phyloP scores from a whole-genome alignment of 768 basidiomycete species.

The Leccinum arenicola region DNA sequence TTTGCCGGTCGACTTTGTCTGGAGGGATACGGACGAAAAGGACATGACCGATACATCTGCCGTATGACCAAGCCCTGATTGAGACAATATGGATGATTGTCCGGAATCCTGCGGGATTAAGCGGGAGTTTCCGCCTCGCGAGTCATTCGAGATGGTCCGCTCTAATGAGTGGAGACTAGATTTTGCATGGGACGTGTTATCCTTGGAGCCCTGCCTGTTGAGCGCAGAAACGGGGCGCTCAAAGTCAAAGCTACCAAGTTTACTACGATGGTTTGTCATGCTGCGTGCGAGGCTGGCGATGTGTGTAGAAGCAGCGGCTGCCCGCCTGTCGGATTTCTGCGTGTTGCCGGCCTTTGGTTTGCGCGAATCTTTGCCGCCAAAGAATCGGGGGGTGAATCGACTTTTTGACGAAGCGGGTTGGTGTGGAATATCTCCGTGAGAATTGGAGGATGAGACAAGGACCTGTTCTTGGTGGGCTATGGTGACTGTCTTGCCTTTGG shows the following conservation, averaged over 20 bases:
- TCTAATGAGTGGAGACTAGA: conserved; percentile 18
- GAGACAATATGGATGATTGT: conserved; percentile 20
- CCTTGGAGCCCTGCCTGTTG: conserved; percentile 23
- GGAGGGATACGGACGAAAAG: conserved; percentile 34
- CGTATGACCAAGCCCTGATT: conserved; percentile 37
- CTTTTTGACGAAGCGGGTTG: conserved; percentile 10
- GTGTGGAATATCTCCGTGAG: conserved; percentile 6
- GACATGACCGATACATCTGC: conserved; percentile 34
- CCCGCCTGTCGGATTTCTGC: conserved; percentile 27
- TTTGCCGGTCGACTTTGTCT: conserved; percentile 39
- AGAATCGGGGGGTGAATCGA: conserved; percentile 33
- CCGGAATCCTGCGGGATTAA: conserved; percentile 6
- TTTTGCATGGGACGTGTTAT: conserved; percentile 12
- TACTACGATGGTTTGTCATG: conserved; percentile 42
- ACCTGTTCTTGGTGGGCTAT: conserved; percentile 27
- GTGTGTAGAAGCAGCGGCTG: conserved; percentile 3
- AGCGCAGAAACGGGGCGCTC: conserved; percentile 56
- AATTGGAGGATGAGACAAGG: conserved; percentile 24
- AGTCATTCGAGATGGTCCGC: conserved; percentile 28
- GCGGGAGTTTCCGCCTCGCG: conserved; percentile 16
- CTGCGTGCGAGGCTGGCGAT: conserved; percentile 20
- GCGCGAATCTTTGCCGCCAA: conserved; percentile 24
- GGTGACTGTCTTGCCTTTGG: conserved; percentile 16
- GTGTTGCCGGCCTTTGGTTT: conserved; percentile 20
- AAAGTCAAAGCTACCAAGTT: conserved; percentile 77